Conservation (phyloP, 371 early-diverging fungal genomes). For the Mucor velutinosus region DNA sequence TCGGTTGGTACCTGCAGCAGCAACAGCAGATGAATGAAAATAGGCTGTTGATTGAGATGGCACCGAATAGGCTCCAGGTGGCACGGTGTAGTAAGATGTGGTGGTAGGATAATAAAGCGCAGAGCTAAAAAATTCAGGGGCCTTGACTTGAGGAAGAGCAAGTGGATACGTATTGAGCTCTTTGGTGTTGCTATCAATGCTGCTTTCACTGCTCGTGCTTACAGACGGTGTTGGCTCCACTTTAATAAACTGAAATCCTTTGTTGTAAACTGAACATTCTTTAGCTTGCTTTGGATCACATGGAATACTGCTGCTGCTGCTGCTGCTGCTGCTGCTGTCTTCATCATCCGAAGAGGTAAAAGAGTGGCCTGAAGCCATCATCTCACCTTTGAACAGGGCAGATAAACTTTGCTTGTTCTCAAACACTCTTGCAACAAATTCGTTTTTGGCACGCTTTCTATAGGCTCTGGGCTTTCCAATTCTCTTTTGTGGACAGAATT, state of each 20-base stretch:
- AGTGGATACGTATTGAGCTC: not conserved
- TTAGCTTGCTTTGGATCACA: not conserved
- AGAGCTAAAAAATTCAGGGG: not conserved
- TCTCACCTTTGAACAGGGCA: slow-evolving; percentile 1
- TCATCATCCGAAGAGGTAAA: not conserved
- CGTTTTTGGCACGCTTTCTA: slow-evolving; percentile 6
- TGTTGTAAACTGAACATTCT: not conserved
- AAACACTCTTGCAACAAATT: slow-evolving; percentile 11
- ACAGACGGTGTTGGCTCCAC: not conserved
- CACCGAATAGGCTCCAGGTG: not conserved
- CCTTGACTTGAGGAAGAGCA: not conserved
- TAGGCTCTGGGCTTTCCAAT: slow-evolving; percentile 7
- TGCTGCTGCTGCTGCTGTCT: not conserved
- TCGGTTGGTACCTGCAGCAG: not conserved
- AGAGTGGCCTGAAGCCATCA: not conserved
- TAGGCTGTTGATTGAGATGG: not conserved
- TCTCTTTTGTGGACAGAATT: slow-evolving; percentile 11
- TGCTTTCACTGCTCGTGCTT: not conserved
- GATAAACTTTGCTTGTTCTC: slow-evolving; percentile 6
- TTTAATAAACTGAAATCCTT: not conserved
- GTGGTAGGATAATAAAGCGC: not conserved
- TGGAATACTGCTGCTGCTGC: not conserved
- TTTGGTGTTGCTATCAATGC: not conserved
- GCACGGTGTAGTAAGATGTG: not conserved
- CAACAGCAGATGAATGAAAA: not conserved